A percentile compares a stretch with the other conserved stretches of the same genome.
phyloP scores from a whole-genome alignment of 306 rosid genomes.

The Acacia crassicarpa region DNA sequence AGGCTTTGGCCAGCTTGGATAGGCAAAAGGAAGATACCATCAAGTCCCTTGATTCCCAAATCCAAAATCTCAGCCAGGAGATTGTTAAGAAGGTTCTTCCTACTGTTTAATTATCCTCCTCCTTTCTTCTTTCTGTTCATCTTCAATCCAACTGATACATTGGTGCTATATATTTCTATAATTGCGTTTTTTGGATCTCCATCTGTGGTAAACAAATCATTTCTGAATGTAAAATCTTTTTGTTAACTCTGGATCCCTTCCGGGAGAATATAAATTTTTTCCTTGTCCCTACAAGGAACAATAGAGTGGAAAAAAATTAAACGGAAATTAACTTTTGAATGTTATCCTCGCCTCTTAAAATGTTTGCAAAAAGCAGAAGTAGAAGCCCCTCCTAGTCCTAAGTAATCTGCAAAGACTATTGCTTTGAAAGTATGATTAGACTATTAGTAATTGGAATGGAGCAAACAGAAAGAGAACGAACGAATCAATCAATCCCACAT shows the following conservation, averaged over 20 bases:
- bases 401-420: neutral
- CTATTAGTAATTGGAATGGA: neutral
- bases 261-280: neutral
- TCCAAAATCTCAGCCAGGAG: constrained; percentile 67
- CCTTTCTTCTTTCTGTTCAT: neutral
- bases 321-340: neutral
- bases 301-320: neutral
- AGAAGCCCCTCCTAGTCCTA: neutral
- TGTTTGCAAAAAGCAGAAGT: too few species aligned
- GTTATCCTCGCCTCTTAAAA: neutral
- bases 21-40: constrained; percentile 75
- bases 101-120: constrained; percentile 30
- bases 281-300: neutral
- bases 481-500: neutral
- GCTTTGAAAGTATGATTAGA: neutral
- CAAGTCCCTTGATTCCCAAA: constrained; percentile 82
- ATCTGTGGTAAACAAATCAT: neutral
- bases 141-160: neutral
- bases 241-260: neutral
- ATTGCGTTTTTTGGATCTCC: neutral
- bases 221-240: neutral
- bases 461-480: neutral
- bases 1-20: constrained; percentile 72
- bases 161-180: neutral
- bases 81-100: constrained; percentile 97